Conservation (phyloP, 2,329 filamentous ascomycete species). For the Neurospora crassa region DNA sequence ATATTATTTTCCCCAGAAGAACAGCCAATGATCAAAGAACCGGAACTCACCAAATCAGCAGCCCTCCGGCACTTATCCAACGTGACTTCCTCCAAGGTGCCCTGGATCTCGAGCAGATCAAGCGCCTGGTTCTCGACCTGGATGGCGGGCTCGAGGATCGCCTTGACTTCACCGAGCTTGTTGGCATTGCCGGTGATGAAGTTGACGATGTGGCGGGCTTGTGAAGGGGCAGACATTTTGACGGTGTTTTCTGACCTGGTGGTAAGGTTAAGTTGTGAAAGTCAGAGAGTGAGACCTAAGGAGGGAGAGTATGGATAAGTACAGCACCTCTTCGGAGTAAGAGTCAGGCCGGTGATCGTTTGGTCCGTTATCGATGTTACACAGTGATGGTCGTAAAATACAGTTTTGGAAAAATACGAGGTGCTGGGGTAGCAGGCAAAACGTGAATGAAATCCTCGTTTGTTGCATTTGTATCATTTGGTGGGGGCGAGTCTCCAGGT, state of each 20-base stretch:
- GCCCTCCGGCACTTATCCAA: slow-evolving; percentile 77
- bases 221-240: slow-evolving; percentile 20
- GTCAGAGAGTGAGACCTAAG: background rate
- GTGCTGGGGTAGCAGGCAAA: background rate
- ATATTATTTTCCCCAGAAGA: too few species aligned
- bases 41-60: slow-evolving; percentile 59
- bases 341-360: background rate
- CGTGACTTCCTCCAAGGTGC: slow-evolving; percentile 84
- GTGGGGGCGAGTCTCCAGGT: background rate
- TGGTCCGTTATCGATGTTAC: background rate
- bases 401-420: background rate
- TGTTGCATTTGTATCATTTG: background rate
- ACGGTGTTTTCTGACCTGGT: background rate
- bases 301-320: background rate
- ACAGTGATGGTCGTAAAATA: background rate
- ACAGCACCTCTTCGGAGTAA: too few species aligned
- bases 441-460: background rate
- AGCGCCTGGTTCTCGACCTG: slow-evolving; percentile 64
- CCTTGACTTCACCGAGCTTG: slow-evolving; percentile 82
- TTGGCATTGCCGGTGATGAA: slow-evolving; percentile 97
- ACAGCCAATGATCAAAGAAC: background rate
- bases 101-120: slow-evolving; percentile 85
- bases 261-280: background rate
- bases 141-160: slow-evolving; percentile 70
- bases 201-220: slow-evolving; percentile 45